Evolutionary conservation across 306 rosid species (phyloP).

Genomic region (Fagus sylvatica): DNA sequence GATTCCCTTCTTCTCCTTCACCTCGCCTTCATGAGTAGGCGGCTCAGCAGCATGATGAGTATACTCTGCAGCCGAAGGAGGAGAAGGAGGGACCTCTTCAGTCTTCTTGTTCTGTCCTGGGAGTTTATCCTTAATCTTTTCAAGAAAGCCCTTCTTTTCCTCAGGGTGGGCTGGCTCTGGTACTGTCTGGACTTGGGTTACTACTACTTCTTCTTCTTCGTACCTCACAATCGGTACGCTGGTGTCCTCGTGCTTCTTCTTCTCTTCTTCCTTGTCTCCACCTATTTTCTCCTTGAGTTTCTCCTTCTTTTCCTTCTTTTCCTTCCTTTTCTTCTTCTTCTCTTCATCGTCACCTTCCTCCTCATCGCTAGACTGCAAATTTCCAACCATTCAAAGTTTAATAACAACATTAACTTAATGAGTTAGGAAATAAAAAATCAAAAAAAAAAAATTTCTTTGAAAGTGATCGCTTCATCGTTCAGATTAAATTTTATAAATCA

Average conservation of each 20-base stretch:
- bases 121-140: conserved; percentile 78
- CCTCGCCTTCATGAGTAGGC: conserved; percentile 37
- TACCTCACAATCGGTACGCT: conserved; percentile 56
- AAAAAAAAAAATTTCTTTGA: no score
- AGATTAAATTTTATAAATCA: no score
- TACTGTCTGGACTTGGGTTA: neutral
- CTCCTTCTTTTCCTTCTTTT: conserved; percentile 45
- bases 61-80: conserved; percentile 7
- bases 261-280: conserved; percentile 25
- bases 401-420: neutral
- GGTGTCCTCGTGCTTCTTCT: conserved; percentile 33
- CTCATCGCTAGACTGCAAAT: conserved; percentile 76
- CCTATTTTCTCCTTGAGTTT: conserved; percentile 32
- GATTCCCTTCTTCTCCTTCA: conserved; percentile 79
- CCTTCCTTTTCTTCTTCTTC: conserved; percentile 50
- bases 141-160: conserved; percentile 81
- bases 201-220: conserved; percentile 21
- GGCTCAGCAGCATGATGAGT: neutral
- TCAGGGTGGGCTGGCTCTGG: conserved; percentile 31
- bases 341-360: conserved; percentile 56
- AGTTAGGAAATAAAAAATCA: neutral
- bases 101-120: conserved; percentile 76
- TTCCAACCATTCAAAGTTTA: neutral
- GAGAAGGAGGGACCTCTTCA: conserved; percentile 45
- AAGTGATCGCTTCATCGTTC: no score